Percentiles rank a stretch among this genome's conserved stretches.
phyloP scores from a whole-genome alignment of 495 filamentous ascomycete genomes.

The Aspergillus olivimuriae region DNA sequence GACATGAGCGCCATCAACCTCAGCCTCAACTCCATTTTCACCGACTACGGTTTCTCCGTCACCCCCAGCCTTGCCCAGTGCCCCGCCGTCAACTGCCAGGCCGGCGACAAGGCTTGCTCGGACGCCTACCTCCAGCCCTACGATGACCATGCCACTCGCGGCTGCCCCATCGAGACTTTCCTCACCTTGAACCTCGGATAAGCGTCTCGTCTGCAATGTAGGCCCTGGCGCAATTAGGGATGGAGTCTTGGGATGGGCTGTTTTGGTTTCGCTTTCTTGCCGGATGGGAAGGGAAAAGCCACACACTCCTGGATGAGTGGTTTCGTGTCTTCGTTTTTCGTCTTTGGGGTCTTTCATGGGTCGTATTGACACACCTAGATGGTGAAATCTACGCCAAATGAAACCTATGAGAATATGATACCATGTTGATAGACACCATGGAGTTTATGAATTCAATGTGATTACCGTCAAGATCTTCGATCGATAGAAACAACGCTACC shows the following conservation, averaged over 20 bases:
- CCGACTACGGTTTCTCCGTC: slow-evolving; percentile 16
- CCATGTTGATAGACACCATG: no score
- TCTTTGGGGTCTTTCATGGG: no score
- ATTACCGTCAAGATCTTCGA: no score
- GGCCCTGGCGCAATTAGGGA: background rate
- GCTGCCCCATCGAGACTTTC: slow-evolving; percentile 11
- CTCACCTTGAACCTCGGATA: background rate
- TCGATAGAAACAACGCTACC: no score
- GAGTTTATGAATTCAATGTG: no score
- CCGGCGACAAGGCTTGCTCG: slow-evolving; percentile 11
- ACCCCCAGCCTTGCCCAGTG: slow-evolving; percentile 9
- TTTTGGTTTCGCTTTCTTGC: no score
- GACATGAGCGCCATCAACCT: slow-evolving; percentile 31
- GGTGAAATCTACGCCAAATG: no score
- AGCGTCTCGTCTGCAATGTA: background rate
- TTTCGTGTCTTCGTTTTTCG: no score
- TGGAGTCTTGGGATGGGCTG: background rate
- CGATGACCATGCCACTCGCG: slow-evolving; percentile 14
- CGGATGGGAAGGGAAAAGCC: no score
- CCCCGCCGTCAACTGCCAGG: slow-evolving; percentile 7
- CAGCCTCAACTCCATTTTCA: slow-evolving; percentile 14
- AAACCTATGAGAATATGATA: no score
- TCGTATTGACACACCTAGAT: no score
- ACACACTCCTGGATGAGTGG: no score
- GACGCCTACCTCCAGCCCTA: slow-evolving; percentile 10